A percentile compares a stretch with the other conserved stretches of the same genome.
Evolutionary conservation across 495 filamentous ascomycete genomes (phyloP).

Genomic region (Lophium mytilinum): DNA sequence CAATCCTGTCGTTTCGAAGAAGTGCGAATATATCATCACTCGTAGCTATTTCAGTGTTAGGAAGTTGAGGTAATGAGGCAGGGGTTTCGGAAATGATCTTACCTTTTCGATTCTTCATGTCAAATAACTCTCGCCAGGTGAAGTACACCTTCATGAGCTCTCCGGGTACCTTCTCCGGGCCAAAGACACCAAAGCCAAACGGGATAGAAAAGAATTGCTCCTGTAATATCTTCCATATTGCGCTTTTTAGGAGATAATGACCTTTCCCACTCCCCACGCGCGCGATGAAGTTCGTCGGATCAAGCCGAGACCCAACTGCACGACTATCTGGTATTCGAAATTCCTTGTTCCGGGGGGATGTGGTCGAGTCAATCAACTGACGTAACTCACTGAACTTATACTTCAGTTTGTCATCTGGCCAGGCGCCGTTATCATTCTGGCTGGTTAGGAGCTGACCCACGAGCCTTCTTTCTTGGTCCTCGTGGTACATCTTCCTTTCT

Average conservation of each 20-base stretch:
- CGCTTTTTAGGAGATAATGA: slow-evolving; percentile 21
- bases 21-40: no score
- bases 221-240: slow-evolving; percentile 25
- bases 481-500: not conserved
- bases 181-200: slow-evolving; percentile 31
- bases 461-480: slow-evolving; percentile 8
- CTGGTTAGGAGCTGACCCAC: slow-evolving; percentile 29
- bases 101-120: no score
- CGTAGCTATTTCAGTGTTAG: no score
- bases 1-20: no score
- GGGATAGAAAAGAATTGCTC: slow-evolving; percentile 31
- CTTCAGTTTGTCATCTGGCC: slow-evolving; percentile 31
- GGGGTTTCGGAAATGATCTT: no score
- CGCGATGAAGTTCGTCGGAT: slow-evolving; percentile 4
- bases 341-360: slow-evolving; percentile 13
- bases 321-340: not conserved
- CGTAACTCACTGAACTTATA: slow-evolving; percentile 25
- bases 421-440: slow-evolving; percentile 27
- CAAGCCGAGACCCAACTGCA: not conserved
- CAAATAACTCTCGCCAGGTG: slow-evolving; percentile 6
- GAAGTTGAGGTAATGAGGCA: no score
- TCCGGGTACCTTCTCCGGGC: slow-evolving; percentile 1
- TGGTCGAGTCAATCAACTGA: slow-evolving; percentile 16
- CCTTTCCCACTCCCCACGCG: slow-evolving; percentile 8
- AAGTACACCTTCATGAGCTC: slow-evolving; percentile 10